phyloP scores from a whole-genome alignment of 1,284 basidiomycete species.

The Boletellus deceptivus region DNA sequence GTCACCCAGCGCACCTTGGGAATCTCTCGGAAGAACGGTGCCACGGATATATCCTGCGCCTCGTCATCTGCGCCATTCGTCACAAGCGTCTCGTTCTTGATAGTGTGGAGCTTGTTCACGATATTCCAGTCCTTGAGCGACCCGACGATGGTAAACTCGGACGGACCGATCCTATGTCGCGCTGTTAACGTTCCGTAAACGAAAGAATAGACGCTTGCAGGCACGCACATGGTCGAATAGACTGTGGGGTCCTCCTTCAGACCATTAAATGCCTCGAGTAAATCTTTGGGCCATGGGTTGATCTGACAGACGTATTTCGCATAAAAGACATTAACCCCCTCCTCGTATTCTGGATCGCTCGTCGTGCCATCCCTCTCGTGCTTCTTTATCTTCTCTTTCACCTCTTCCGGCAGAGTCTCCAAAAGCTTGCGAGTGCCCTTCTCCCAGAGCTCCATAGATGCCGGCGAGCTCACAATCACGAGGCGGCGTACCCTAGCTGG shows the following conservation, averaged over 20 bases:
- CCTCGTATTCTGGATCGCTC: slow-evolving; percentile 22
- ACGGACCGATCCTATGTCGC: slow-evolving; percentile 33
- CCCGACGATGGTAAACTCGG: slow-evolving; percentile 31
- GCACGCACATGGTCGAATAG: slow-evolving; percentile 18
- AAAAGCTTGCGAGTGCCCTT: slow-evolving; percentile 13
- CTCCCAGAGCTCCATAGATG: slow-evolving; percentile 26
- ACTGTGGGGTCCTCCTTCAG: slow-evolving; percentile 17
- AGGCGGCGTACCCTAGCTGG: slow-evolving; percentile 43
- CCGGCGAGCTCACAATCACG: slow-evolving; percentile 31
- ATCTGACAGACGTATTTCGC: slow-evolving; percentile 19
- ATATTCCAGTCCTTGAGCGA: slow-evolving; percentile 34
- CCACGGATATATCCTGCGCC: slow-evolving; percentile 29
- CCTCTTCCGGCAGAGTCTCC: slow-evolving; percentile 16
- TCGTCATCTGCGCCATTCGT: slow-evolving; percentile 33
- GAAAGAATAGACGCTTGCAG: background rate
- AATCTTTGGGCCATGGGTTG: slow-evolving; percentile 18
- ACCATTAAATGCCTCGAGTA: slow-evolving; percentile 10
- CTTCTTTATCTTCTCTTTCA: slow-evolving; percentile 25
- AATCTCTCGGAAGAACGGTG: slow-evolving; percentile 34
- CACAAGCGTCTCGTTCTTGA: slow-evolving; percentile 34
- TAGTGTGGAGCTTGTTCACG: slow-evolving; percentile 30
- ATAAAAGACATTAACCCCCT: slow-evolving; percentile 24
- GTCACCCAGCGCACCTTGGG: slow-evolving; percentile 34
- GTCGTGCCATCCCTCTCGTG: slow-evolving; percentile 21
- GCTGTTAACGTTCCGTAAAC: background rate